Percentiles rank a stretch among this genome's conserved stretches.
phyloP scores from a whole-genome alignment of 148 eudicot genomes.

The Vaccinium vitisidaea region DNA sequence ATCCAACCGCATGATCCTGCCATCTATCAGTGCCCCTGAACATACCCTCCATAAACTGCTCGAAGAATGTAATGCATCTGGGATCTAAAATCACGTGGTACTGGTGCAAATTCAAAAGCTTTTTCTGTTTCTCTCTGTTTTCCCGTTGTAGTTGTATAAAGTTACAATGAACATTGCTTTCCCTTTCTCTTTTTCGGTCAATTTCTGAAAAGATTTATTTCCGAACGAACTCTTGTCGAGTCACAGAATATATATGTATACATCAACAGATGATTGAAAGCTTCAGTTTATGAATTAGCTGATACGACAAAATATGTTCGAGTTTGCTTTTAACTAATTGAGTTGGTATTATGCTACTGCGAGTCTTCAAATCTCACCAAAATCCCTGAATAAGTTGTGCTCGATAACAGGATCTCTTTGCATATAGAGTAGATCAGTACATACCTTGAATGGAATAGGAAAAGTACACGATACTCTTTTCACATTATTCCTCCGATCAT shows the following conservation, averaged over 20 bases:
- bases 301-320: neutral
- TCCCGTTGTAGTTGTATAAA: neutral
- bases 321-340: neutral
- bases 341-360: neutral
- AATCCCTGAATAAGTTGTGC: neutral
- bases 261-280: neutral
- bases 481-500: neutral
- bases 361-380: neutral
- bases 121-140: neutral
- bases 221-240: neutral
- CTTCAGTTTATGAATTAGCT: neutral
- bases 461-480: neutral
- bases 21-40: slow-evolving; percentile 91
- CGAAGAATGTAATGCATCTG: slow-evolving; percentile 58
- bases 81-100: slow-evolving; percentile 14
- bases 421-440: neutral
- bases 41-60: slow-evolving; percentile 69
- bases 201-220: neutral
- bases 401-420: neutral
- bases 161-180: neutral
- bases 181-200: neutral
- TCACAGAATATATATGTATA: neutral
- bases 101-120: neutral
- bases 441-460: neutral
- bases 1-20: slow-evolving; percentile 57